Base-by-base conservation (phyloP, 1,139 yeast species). In the Barnettozyma hawaiiensis region DNA sequence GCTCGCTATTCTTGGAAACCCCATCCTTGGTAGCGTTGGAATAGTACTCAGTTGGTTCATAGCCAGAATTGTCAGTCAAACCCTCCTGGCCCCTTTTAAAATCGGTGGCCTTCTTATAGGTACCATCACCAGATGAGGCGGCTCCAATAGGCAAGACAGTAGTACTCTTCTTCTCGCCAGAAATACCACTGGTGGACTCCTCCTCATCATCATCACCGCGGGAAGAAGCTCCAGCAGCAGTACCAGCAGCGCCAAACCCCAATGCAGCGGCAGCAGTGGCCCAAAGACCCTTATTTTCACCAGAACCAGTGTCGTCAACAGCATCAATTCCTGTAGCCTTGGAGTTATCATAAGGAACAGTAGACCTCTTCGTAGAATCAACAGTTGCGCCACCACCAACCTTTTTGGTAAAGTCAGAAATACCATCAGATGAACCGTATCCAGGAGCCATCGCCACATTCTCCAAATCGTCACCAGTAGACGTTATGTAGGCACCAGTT, bases 231-330 rank as follows among this genome's bases (percentile, higher is more conserved):
- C 20, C 35, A 24, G 44, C 33, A 14, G 46, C 44, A 33, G 50
- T n/a, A n/a, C n/a, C 49, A 31, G 36, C 47, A 16, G 39, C 31
- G 16, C 51, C 51, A 15, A 52, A 37, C 8, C 57, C 57, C n/a
- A 51, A 37, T 5, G 54, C 51, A 16, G 54, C 53, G 15, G 51
- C 54, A 28, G 55, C 50, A 29, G 53, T 24, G n/a, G 51, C 50
- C 47, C 37, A 40, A 4, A 49, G 5, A 3, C 52, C 50, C 20
- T 39, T 35, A 16, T 22, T 12, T 3, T 22, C 35, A 24, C 12
- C 19, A 21, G 24, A 16, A 16, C 35, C 37, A 32, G 22, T 21
- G 7, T 20, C 35, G n/a, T n/a, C n/a, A n/a, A n/a, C n/a, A 32
- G n/a, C 26, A 18, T 3, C 16, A 11, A 10, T 21, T 31, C 35